Evolutionary conservation across 2,329 filamentous ascomycete genomes (phyloP).

Genomic region (Pestalotiopsis sp.): DNA sequence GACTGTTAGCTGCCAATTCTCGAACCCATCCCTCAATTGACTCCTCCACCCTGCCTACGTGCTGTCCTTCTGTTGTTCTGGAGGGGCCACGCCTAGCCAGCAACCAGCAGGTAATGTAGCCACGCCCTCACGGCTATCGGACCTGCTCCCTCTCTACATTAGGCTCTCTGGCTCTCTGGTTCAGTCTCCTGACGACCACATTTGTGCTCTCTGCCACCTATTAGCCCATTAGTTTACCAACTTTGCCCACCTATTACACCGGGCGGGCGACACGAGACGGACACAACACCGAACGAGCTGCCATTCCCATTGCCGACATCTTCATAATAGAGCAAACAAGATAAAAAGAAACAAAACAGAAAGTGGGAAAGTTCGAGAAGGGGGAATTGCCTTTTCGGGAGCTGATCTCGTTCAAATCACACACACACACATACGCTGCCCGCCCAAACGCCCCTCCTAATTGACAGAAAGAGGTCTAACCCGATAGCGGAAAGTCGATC

Average conservation of each 20-base stretch:
- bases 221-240: neutral
- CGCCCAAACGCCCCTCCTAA: neutral
- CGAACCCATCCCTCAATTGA: neutral
- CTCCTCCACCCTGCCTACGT: neutral
- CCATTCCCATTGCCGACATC: neutral
- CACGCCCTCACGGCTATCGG: neutral
- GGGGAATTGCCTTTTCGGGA: neutral
- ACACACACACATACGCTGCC: neutral
- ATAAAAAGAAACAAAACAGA: neutral
- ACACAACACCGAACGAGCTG: neutral
- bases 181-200: neutral
- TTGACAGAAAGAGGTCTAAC: conserved; percentile 11
- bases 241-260: neutral
- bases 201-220: neutral
- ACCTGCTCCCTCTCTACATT: neutral
- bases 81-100: neutral
- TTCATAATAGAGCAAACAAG: neutral
- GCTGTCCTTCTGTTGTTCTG: neutral
- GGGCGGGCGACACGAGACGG: neutral
- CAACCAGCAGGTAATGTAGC: too few species aligned
- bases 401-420: neutral
- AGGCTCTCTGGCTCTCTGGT: neutral
- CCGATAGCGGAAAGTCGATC: conserved; percentile 13
- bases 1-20: neutral
- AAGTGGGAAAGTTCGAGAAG: neutral